phyloP scores from a whole-genome alignment of 116 monocot genomes.

The Trichopus zeylanicus region DNA sequence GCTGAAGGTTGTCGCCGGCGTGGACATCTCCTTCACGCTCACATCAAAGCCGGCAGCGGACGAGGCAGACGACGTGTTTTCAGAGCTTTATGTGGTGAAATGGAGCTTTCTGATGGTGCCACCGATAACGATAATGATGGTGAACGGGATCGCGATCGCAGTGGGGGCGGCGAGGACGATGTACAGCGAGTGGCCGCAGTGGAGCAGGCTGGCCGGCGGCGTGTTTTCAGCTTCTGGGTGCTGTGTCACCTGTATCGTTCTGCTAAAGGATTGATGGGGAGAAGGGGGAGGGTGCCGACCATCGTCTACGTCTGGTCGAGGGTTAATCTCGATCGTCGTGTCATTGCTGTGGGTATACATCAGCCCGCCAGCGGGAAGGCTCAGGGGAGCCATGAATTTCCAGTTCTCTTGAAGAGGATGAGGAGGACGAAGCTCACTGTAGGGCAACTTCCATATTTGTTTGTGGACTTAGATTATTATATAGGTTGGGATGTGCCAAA shows the following conservation, averaged over 20 bases:
- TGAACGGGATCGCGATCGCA: conserved; percentile 74
- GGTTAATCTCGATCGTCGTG: conserved; percentile 57
- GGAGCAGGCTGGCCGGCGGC: conserved; percentile 87
- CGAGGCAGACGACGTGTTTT: conserved; percentile 41
- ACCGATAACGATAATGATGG: conserved; percentile 94
- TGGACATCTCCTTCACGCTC: conserved; percentile 89
- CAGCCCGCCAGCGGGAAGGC: conserved; percentile 46
- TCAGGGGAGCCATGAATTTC: conserved; percentile 38
- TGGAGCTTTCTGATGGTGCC: conserved; percentile 98
- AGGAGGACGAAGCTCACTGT: no score
- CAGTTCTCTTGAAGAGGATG: conserved; percentile 35
- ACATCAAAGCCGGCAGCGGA: conserved; percentile 66
- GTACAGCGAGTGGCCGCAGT: conserved; percentile 77
- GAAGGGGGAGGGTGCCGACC: conserved; percentile 78
- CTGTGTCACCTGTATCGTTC: conserved; percentile 88
- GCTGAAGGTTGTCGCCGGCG: conserved; percentile 83
- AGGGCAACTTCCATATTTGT: not conserved
- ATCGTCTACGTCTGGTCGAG: conserved; percentile 89
- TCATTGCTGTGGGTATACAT: conserved; percentile 90
- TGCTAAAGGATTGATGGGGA: conserved; percentile 92
- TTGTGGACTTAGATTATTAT: not conserved
- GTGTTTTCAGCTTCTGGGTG: conserved; percentile 98
- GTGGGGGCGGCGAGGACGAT: conserved; percentile 63
- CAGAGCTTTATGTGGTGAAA: conserved; percentile 76
- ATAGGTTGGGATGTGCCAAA: no score